Conservation (phyloP, 2,329 filamentous ascomycete genomes). For the Alternaria triticina region DNA sequence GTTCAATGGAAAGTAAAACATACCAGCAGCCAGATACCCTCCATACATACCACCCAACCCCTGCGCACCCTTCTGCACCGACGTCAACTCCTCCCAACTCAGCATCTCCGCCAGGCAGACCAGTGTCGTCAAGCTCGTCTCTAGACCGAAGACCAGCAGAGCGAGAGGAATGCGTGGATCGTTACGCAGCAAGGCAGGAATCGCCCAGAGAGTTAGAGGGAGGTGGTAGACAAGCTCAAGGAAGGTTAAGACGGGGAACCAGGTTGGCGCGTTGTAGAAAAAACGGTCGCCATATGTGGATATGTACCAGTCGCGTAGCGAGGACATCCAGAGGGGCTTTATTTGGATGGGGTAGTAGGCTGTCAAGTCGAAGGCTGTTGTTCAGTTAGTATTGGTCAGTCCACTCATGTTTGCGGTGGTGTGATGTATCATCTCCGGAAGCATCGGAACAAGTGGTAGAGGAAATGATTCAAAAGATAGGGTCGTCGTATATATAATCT, state of each 20-base stretch:
- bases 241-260: constrained; percentile 64
- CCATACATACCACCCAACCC: constrained; percentile 49
- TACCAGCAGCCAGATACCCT: constrained; percentile 44
- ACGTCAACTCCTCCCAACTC: constrained; percentile 54
- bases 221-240: constrained; percentile 68
- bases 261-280: constrained; percentile 64
- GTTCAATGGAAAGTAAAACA: constrained; percentile 6
- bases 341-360: constrained; percentile 63
- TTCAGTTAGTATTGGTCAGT: background rate
- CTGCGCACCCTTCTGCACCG: constrained; percentile 32
- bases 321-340: constrained; percentile 56
- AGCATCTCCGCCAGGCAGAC: constrained; percentile 68
- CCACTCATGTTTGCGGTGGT: background rate
- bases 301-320: constrained; percentile 64
- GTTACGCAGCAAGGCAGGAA: constrained; percentile 62
- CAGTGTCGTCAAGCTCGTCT: constrained; percentile 67
- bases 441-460: background rate
- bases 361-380: constrained; percentile 66
- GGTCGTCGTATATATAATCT: background rate
- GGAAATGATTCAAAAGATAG: background rate
- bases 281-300: constrained; percentile 68
- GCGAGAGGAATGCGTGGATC: constrained; percentile 65
- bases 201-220: constrained; percentile 66
- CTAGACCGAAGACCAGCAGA: constrained; percentile 64
- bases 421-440: background rate